These are phyloP conservation scores for Aspergillus incahuasiensis DNA, from an alignment of 495 filamentous ascomycete genomes.

Conservation along the genomic window DNA sequence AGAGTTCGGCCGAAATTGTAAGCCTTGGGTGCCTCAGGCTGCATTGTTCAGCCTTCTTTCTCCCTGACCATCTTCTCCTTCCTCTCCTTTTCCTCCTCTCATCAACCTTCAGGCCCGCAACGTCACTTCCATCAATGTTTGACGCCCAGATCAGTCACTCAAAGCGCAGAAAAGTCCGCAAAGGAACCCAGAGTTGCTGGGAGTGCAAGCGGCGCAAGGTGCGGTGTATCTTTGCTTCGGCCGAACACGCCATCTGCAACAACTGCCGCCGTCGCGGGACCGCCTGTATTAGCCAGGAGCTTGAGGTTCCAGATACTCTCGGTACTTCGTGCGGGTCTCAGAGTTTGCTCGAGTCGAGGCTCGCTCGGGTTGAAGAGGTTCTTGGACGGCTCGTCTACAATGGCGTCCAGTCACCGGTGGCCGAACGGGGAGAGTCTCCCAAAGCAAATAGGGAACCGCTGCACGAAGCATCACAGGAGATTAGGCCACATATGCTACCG, in stretches of 20 bases:
- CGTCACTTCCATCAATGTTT: neutral
- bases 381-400: slow-evolving; percentile 21
- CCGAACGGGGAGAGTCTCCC: no score
- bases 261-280: slow-evolving; percentile 35
- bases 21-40: neutral
- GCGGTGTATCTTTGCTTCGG: slow-evolving; percentile 27
- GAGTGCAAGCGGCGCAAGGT: slow-evolving; percentile 39
- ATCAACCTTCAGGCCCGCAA: neutral
- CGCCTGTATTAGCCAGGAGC: slow-evolving; percentile 39
- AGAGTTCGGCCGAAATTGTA: slow-evolving; percentile 1
- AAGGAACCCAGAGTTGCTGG: slow-evolving; percentile 38
- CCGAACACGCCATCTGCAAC: slow-evolving; percentile 30
- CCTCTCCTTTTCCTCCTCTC: neutral
- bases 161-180: slow-evolving; percentile 33
- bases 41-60: neutral
- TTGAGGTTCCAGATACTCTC: slow-evolving; percentile 23
- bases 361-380: slow-evolving; percentile 27
- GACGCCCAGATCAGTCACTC: neutral
- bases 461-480: no score
- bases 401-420: neutral
- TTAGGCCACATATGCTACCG: no score
- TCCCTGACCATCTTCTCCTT: neutral
- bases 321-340: neutral
- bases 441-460: no score
- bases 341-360: slow-evolving; percentile 18